Evolutionary conservation across 768 basidiomycete species (phyloP), one percentile per base, ranked within the genome.

Genomic region (Xanthoconium stramineum): DNA sequence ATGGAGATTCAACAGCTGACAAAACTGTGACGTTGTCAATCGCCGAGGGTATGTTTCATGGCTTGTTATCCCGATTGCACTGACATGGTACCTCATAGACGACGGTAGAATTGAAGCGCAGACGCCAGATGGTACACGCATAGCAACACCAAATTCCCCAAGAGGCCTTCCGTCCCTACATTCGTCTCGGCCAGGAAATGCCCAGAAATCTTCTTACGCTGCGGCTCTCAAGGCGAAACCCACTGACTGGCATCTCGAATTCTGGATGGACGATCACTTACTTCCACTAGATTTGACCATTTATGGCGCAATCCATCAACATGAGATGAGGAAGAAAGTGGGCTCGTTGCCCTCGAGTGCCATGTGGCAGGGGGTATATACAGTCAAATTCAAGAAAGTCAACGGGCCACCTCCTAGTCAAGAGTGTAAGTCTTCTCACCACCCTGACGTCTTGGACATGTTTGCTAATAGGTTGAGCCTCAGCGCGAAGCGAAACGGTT

Each of bases 161-260:
- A 81, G 77, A 64, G 77, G 80, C 29, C 72, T 66, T 19, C 67
- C 70, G 13, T 56, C 74, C 70, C 67, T 48, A 74, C 33, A 70
- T 50, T 61, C 70, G 49, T 46, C 67, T 32, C 66, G 69, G 11
- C 73, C 72, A 11, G 66, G 72, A 13, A 69, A 75, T 37, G 58
- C 66, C 19, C 64, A 67, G 43, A 76, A 80, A 60, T 76, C 81
- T 0, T 98, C 97, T 2, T 99, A 99, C 70, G 97, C 97, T 32
- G 88, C 94, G 5, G 95, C 95, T 13, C 79, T 98, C 55, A 97
- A 94, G 74, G 78, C 93, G 0, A 94, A 93, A 66, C 94, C 96
- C 5, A 84, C 83, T 15, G 96, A 98, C 66, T 99, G 94, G 93
- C 95, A 99, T 69, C 83, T 98, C 50, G 89, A 97, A 72, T 98